Base-by-base conservation (phyloP, 73 alveolate species). In the Urostyla sp. region DNA sequence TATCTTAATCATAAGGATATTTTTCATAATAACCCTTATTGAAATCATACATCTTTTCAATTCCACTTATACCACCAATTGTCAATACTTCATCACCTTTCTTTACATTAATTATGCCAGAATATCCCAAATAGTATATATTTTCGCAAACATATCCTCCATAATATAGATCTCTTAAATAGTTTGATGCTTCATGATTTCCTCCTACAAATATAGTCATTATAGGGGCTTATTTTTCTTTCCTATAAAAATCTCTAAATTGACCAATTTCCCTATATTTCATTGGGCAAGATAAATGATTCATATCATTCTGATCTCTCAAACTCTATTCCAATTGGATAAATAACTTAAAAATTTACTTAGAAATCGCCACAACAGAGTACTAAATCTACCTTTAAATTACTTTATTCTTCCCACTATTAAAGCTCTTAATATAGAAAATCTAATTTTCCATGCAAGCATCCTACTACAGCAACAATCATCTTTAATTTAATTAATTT, bases 61-160 rank as follows among this genome's bases (percentile, higher is more conserved):
- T 96, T 46, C 99, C 99, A 30, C 98, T 89, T 27, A 90, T 63
- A 24, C 99, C 99, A 0, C 94, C 98, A 32, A 96, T 84, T 55
- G 94, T 93, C n/a, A 96, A 31, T 1, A 32, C 35, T 10, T 51
- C 23, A n/a, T 76, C 84, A 11, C 89, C 92, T 58, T 84, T 84
- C 77, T 66, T 87, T 28, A 90, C 86, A 49, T 90, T 83, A 0
- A 96, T 86, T n/a, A 94, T 84, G 13, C 95, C 95, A 31, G 94
- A 28, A 43, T 84, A 84, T 18, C 99, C 99, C 79, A 96, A 69
- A 80, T 79, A 96, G 66, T 90, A 96, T 40, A 96, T 92, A 55
- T 94, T 96, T 74, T 90, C 95, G 45, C 98, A 95, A 15, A 91
- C 97, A 94, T 95, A 96, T 15, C 99, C 99, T 0, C 99, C 99